Conservation (phyloP, 1,284 basidiomycete species). For the Puccinia horiana region DNA sequence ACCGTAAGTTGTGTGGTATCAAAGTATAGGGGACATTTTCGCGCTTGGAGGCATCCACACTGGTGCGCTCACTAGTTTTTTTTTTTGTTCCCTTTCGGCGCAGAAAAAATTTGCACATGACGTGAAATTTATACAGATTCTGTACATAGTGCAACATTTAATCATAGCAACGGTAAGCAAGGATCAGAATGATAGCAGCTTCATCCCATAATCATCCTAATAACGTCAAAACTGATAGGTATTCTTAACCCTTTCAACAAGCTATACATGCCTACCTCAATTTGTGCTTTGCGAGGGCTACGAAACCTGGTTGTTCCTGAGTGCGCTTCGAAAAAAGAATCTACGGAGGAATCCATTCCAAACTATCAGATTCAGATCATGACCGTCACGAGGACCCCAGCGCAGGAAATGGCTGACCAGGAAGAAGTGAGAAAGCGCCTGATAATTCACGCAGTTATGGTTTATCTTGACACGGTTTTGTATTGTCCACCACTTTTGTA, state of each 20-base stretch:
- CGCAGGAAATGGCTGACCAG: not conserved
- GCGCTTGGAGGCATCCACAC: not conserved
- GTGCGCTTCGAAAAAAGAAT: not conserved
- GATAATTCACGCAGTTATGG: not conserved
- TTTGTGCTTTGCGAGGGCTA: slow-evolving; percentile 18
- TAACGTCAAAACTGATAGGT: not conserved
- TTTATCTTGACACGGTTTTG: not conserved
- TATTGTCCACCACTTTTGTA: slow-evolving; percentile 11
- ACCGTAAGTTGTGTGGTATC: slow-evolving; percentile 4
- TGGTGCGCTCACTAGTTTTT: not conserved
- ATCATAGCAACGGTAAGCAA: slow-evolving; percentile 4
- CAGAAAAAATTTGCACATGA: slow-evolving; percentile 4
- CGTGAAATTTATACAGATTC: not conserved
- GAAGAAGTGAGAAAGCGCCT: slow-evolving; percentile 12
- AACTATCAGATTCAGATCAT: not conserved
- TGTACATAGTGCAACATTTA: slow-evolving; percentile 12
- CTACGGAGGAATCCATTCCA: not conserved
- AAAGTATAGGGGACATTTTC: not conserved
- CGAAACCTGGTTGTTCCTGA: not conserved
- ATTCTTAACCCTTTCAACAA: not conserved
- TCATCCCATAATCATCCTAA: not conserved
- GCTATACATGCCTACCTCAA: slow-evolving; percentile 8
- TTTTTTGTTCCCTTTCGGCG: not conserved
- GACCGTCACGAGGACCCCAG: not conserved
- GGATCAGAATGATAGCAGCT: not conserved